Base-by-base conservation (phyloP, 352 stramenopile genomes). In the Globisporangium orthogonon region DNA sequence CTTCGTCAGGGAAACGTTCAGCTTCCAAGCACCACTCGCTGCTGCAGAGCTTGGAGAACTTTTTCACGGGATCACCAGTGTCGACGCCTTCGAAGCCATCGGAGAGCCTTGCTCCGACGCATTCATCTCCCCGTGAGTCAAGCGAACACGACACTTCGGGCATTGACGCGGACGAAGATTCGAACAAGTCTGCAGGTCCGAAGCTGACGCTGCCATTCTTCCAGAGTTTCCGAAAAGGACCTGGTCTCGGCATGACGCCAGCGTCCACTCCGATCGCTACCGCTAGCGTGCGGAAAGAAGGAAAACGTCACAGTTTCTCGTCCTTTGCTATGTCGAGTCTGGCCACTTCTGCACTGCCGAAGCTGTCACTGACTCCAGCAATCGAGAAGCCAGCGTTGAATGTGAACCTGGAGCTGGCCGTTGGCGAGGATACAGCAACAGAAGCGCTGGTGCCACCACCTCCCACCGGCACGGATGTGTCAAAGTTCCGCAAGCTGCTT, bases 401-500 rank as follows among this genome's bases (percentile, higher is more conserved):
- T 48, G 48, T 54, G 59, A 65, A 7, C 43, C 41, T 58, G 7
- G 31, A 55, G 7, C 10, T 30, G 15, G 10, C 29, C 23, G 35
- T 5, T 10, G 18, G 53, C 23, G 15, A 51, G 23, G 50, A 33
- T 11, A 11, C 23, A 2, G 5, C 5, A 9, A 9, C n/a, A 10
- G 41, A 6, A 28, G 14, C 46, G 17, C 2, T 56, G 1, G 47
- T n/a, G 18, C 10, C 53, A 39, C 58, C 63, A 30, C 9, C 60
- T 4, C 13, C 51, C 0, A 33, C 48, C 17, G 69, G 44, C 7
- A 55, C 64, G 14, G 73, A 86, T 45, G 49, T 86, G 47, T 70
- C 69, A 5, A 83, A 84, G 35, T 98, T 98, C 59, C 97, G 97
- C 41, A 98, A 98, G 61, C 84, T 98, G 68, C 54, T 95, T 13